A percentile compares a stretch with the other conserved stretches of the same genome.
phyloP scores from a whole-genome alignment of 1,284 basidiomycete species.

The Cutaneotrichosporon sp. region DNA sequence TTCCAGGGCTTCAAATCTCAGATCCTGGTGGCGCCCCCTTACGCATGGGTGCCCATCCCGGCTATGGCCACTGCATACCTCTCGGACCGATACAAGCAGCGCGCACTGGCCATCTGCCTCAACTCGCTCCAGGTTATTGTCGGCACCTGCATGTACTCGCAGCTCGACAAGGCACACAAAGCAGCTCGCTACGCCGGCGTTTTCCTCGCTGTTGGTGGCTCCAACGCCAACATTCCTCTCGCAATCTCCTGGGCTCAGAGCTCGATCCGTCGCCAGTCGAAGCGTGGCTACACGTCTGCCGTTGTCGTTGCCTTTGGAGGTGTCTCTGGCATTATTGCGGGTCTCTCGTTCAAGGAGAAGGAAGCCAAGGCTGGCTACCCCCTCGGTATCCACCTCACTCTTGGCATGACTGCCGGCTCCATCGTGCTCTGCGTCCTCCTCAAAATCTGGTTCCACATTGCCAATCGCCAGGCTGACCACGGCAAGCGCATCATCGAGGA shows the following conservation, averaged over 20 bases:
- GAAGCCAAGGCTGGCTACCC: slow-evolving; percentile 26
- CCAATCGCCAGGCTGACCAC: slow-evolving; percentile 12
- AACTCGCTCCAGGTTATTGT: slow-evolving; percentile 11
- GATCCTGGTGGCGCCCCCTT: slow-evolving; percentile 47
- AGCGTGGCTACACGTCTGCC: slow-evolving; percentile 42
- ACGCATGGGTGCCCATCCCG: slow-evolving; percentile 41
- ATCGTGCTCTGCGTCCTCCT: slow-evolving; percentile 1
- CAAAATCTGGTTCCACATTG: slow-evolving; percentile 5
- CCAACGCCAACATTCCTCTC: slow-evolving; percentile 35
- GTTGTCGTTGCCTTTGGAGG: slow-evolving; percentile 48
- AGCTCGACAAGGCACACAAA: slow-evolving; percentile 1
- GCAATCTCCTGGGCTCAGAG: slow-evolving; percentile 43
- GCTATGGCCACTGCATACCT: slow-evolving; percentile 39
- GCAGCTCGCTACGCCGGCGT: slow-evolving; percentile 27
- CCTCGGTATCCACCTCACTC: slow-evolving; percentile 16
- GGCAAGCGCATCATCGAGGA: slow-evolving; percentile 10
- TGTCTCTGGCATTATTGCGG: slow-evolving; percentile 49
- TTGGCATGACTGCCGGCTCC: not conserved
- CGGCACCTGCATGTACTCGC: slow-evolving; percentile 17
- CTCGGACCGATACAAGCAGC: slow-evolving; percentile 36
- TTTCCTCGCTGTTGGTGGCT: slow-evolving; percentile 47
- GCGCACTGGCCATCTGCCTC: slow-evolving; percentile 9
- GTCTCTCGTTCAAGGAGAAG: slow-evolving; percentile 28
- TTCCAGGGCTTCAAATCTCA: slow-evolving; percentile 38
- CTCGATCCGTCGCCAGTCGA: slow-evolving; percentile 49